Conservation (phyloP, 2,329 filamentous ascomycete species). For the Akanthomyces dipterigenus region DNA sequence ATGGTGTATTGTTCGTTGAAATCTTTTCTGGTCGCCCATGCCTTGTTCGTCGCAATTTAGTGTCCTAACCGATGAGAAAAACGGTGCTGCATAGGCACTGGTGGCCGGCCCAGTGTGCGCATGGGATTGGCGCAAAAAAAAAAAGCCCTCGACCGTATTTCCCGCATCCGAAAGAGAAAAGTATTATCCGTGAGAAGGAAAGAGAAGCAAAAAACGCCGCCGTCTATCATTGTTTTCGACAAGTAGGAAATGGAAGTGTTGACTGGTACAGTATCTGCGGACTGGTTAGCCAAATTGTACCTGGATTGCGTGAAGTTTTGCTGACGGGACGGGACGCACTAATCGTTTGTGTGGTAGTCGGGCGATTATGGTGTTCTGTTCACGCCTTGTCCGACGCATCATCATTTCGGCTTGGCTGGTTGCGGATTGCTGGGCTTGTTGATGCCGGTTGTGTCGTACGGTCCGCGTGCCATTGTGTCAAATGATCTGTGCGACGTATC, state of each 20-base stretch:
- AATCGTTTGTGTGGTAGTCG: background rate
- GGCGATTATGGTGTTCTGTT: background rate
- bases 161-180: background rate
- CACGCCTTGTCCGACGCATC: background rate
- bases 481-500: background rate
- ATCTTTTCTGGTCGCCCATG: conserved; percentile 1
- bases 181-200: background rate
- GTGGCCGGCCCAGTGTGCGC: background rate
- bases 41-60: conserved; percentile 4
- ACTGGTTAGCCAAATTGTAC: background rate
- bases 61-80: background rate
- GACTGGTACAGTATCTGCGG: conserved; percentile 5
- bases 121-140: background rate
- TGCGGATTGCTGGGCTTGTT: conserved; percentile 12
- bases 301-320: background rate
- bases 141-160: background rate
- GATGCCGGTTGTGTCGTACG: conserved; percentile 13
- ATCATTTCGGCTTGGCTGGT: conserved; percentile 11
- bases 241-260: conserved; percentile 6
- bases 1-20: background rate
- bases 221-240: conserved; percentile 10
- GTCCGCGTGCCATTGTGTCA: conserved; percentile 11
- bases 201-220: conserved; percentile 9
- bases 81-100: background rate
- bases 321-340: background rate